A percentile compares a stretch with the other conserved stretches of the same genome.
Evolutionary conservation across 140 eudicot genomes (phyloP).

Genomic region (Cichorium intybus): DNA sequence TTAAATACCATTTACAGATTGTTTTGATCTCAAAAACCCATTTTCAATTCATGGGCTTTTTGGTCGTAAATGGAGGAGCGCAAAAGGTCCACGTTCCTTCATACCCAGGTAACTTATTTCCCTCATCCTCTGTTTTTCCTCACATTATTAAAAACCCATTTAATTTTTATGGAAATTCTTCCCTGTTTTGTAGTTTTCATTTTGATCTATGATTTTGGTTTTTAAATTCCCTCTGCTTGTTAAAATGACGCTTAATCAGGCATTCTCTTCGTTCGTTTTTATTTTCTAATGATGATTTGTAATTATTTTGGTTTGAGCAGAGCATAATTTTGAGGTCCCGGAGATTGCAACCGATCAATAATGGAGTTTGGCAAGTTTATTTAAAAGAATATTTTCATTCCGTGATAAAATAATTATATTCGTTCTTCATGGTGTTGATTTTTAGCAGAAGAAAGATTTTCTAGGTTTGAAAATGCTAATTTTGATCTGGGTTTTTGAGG

Average conservation of each 20-base stretch:
- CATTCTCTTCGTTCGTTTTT: slow-evolving; percentile 2
- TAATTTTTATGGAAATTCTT: not conserved
- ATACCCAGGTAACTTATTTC: slow-evolving; percentile 41
- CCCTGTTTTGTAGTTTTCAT: not conserved
- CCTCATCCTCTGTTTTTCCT: slow-evolving; percentile 14
- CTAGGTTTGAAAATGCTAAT: slow-evolving; percentile 36
- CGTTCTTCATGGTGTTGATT: slow-evolving; percentile 9
- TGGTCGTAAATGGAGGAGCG: slow-evolving; percentile 33
- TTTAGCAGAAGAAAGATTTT: not conserved
- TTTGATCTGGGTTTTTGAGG: slow-evolving; percentile 49
- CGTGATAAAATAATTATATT: slow-evolving; percentile 16
- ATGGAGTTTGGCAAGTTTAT: slow-evolving; percentile 13
- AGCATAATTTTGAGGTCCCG: slow-evolving; percentile 25
- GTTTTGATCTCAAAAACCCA: slow-evolving; percentile 36
- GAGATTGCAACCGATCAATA: slow-evolving; percentile 21
- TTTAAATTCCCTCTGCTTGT: not conserved
- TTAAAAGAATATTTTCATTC: slow-evolving; percentile 22
- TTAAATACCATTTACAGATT: slow-evolving; percentile 37
- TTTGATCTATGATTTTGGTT: not conserved
- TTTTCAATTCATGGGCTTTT: slow-evolving; percentile 34
- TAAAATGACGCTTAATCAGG: not conserved
- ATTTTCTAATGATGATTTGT: not conserved
- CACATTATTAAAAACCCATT: not conserved
- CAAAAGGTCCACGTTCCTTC: slow-evolving; percentile 53
- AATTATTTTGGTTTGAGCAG: slow-evolving; percentile 18